Conservation (phyloP, 495 filamentous ascomycete species). For the Aspergillus sclerotioniger region DNA sequence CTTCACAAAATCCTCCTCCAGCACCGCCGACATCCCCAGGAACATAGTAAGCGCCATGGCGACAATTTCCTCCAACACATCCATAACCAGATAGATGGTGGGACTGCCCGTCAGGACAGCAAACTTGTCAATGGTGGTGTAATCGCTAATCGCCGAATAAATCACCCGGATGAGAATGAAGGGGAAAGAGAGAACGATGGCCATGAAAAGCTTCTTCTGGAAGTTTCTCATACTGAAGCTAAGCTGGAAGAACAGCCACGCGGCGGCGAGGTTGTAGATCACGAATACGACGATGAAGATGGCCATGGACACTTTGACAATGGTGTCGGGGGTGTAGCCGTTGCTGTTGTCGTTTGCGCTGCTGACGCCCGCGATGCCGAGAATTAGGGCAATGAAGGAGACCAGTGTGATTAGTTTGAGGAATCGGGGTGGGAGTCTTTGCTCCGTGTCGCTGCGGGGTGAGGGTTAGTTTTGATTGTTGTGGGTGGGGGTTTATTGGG, state of each 20-base stretch:
- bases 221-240: neutral
- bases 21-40: constrained; percentile 22
- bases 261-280: constrained; percentile 10
- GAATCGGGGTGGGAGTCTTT: constrained; percentile 14
- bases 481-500: neutral
- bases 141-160: constrained; percentile 28
- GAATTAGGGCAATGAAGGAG: constrained; percentile 26
- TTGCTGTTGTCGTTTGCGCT: neutral
- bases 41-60: constrained; percentile 21
- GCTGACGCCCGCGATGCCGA: constrained; percentile 30
- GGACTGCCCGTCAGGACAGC: constrained; percentile 7
- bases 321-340: constrained; percentile 14
- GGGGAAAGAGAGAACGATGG: constrained; percentile 23
- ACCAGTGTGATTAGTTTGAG: constrained; percentile 16
- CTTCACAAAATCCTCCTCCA: constrained; percentile 9
- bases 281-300: constrained; percentile 29
- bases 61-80: constrained; percentile 32
- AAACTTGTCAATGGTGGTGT: constrained; percentile 8
- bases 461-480: constrained; percentile 10
- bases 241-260: constrained; percentile 17
- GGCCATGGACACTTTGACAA: constrained; percentile 29
- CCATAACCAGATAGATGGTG: constrained; percentile 32
- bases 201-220: constrained; percentile 33
- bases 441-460: constrained; percentile 20
- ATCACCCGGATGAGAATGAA: constrained; percentile 27